Base-by-base conservation (phyloP, 2,329 filamentous ascomycete species). In the Ascochyta fabae region DNA sequence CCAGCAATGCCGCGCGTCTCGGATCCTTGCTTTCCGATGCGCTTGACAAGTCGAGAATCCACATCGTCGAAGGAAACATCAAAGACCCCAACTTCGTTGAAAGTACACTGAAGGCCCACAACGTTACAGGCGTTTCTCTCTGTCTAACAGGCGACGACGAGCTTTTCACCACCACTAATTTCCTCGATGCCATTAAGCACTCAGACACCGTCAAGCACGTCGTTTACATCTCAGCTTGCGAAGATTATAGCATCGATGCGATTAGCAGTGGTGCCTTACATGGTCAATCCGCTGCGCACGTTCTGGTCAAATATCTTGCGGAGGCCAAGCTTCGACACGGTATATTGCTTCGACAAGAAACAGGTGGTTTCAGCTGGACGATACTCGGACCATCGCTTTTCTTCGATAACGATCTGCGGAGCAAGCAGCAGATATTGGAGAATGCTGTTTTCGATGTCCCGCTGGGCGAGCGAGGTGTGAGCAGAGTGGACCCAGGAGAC, bases 171-270 rank as follows among this genome's bases (percentile, higher is more conserved):
- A 43, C 41, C 12, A 19, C n/a, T 3, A 31, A 31, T 19, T 31
- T 43, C 8, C 26, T 43, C 15, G 41, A 43, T 43, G 8, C 41
- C 8, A 33, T 43, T 9, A 13, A 22, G 12, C 26, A 26, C 15
- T 43, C 41, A 12, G n/a, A 9, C 13, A 43, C 41, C 3, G 41
- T 43, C 15, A 43, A 43, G 23, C 41, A 43, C n/a, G n/a, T 43
- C n/a, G 41, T 43, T 7, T 43, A 43, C 26, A 43, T 43, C 41
- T 43, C 41, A 12, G 41, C 41, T 19, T 43, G 41, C n/a, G 26
- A 33, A 22, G 41, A 43, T 9, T 43, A 43, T n/a, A 31, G 41
- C 6, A 9, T 43, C n/a, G 41, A 43, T 3, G 26, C 41, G 3
- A 43, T 43, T 8, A 22, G 9, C 9, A 9, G 19, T 6, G 26